Percentiles rank a stretch among this genome's conserved stretches.
Evolutionary conservation across 2,329 filamentous ascomycete species (phyloP).

Genomic region (Amphichorda felina): DNA sequence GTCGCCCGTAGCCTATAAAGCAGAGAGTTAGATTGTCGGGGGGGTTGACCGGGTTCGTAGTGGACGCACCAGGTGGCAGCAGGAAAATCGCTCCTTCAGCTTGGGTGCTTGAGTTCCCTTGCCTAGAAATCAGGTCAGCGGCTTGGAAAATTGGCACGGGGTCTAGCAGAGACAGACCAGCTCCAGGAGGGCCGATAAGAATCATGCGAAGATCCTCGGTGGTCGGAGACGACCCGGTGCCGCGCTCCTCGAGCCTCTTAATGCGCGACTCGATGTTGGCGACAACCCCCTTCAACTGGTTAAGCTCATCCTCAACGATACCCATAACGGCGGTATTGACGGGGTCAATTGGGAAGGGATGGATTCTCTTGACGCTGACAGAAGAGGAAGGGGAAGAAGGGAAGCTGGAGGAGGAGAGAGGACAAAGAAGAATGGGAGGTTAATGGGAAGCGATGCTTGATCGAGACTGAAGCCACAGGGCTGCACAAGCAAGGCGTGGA

Average conservation of each 20-base stretch:
- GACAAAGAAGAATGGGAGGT: not conserved
- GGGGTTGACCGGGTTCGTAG: not conserved
- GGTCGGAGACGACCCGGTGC: slow-evolving; percentile 41
- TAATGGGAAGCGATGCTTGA: slow-evolving; percentile 2
- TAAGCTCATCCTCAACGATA: slow-evolving; percentile 74
- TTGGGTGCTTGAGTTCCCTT: slow-evolving; percentile 98
- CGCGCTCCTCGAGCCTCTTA: slow-evolving; percentile 67
- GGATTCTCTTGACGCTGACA: too few species aligned
- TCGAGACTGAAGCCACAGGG: not conserved
- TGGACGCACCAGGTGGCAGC: slow-evolving; percentile 79
- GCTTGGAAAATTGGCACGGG: slow-evolving; percentile 1
- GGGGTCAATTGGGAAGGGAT: slow-evolving; percentile 1
- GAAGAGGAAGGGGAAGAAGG: slow-evolving; percentile 1
- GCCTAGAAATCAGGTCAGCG: slow-evolving; percentile 40
- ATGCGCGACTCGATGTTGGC: slow-evolving; percentile 76
- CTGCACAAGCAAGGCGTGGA: not conserved
- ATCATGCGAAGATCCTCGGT: slow-evolving; percentile 80
- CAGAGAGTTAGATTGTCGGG: not conserved
- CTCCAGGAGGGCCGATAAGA: slow-evolving; percentile 91
- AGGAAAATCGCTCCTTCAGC: slow-evolving; percentile 96
- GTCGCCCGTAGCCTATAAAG: slow-evolving; percentile 77
- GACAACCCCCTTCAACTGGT: slow-evolving; percentile 76
- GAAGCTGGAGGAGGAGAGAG: not conserved
- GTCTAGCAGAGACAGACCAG: slow-evolving; percentile 52
- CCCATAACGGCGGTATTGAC: slow-evolving; percentile 54